Evolutionary conservation across 1,284 basidiomycete species (phyloP), one percentile per base, ranked within the genome.

Genomic region (Sutorius eximius): DNA sequence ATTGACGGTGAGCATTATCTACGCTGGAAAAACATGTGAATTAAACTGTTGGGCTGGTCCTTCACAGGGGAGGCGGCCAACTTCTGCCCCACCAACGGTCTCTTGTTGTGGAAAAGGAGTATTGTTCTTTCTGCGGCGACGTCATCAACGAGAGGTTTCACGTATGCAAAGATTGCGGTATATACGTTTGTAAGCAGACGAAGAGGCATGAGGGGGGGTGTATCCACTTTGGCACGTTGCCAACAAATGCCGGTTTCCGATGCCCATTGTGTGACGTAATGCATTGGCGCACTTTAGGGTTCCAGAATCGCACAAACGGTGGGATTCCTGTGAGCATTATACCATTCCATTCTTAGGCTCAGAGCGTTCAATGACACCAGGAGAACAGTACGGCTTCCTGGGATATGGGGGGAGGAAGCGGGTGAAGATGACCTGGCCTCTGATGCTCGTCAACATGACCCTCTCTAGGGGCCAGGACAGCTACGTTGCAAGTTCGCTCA

Each of bases 341-440:
- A n/a, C n/a, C n/a, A n/a, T n/a, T n/a, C n/a, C n/a, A n/a, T n/a
- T n/a, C n/a, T n/a, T n/a, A n/a, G n/a, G n/a, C n/a, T n/a, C n/a
- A n/a, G n/a, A n/a, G n/a, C n/a, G n/a, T n/a, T n/a, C n/a, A n/a
- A n/a, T n/a, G n/a, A n/a, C n/a, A n/a, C n/a, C n/a, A n/a, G 30
- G 30, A 32, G 30, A 32, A 16, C 32, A 56, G 54, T 56, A 40
- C 2, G 20, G 32, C 2, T 56, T 56, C 4, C 2, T 20, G 3
- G 41, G 52, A 1, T 56, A 54, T 11, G 22, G 16, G 0, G 41
- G 40, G 1, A 47, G 42, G 5, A 45, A 15, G 22, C 12, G n/a
- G 2, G 42, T 30, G 2, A 54, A 48, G 15, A 12, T 56, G 11
- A 49, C 45, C 2, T 56, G 54, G 54, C 52, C 45, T 0, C 40